Conservation (phyloP, 306 rosid species). For the Alnus rubra region DNA sequence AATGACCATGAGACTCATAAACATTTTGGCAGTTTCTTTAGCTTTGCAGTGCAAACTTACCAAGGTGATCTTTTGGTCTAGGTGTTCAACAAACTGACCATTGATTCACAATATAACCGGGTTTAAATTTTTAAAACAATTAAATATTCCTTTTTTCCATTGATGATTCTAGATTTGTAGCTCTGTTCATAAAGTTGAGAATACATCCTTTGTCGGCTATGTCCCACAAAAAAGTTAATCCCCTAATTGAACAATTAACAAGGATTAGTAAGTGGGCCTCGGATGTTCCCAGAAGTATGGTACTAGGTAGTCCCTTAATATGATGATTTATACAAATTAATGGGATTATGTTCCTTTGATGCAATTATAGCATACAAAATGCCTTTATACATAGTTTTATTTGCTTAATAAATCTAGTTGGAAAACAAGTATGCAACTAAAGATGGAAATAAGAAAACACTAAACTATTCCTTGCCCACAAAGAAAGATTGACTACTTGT, state of each 20-base stretch:
- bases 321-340: constrained; percentile 5
- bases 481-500: constrained; percentile 38
- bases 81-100: not conserved
- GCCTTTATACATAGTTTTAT: constrained; percentile 1
- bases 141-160: not conserved
- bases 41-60: not conserved
- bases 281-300: constrained; percentile 43
- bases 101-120: not conserved
- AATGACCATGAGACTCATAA: constrained; percentile 17
- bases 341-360: not conserved
- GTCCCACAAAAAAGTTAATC: constrained; percentile 37
- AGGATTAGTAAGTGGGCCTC: constrained; percentile 51
- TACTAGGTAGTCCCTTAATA: constrained; percentile 30
- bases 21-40: constrained; percentile 12
- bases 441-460: constrained; percentile 30
- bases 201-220: constrained; percentile 33
- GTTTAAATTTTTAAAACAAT: not conserved
- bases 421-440: constrained; percentile 15
- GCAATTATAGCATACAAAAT: constrained; percentile 13
- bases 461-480: constrained; percentile 24
- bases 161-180: constrained; percentile 24
- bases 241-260: constrained; percentile 29
- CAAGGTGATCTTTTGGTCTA: not conserved
- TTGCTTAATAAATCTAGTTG: constrained; percentile 27
- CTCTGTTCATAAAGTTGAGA: constrained; percentile 35